These are phyloP conservation scores for Ogataea trehaloabstinens DNA, from an alignment of 805 yeast genomes.

Conservation along the genomic window DNA sequence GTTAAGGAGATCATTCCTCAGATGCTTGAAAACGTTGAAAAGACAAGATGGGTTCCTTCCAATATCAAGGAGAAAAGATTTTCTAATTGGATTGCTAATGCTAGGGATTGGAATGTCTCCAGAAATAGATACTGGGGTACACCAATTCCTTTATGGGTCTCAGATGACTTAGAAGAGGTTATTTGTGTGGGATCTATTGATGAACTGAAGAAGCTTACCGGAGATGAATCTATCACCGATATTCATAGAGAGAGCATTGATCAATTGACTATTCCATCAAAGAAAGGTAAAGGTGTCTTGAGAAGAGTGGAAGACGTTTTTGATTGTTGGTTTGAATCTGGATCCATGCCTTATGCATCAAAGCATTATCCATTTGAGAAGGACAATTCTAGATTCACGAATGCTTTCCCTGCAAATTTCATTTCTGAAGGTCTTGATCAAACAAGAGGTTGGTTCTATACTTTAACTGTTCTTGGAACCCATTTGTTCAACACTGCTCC, in stretches of 20 bases:
- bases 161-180: constrained; percentile 88
- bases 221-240: constrained; percentile 77
- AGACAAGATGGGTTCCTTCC: constrained; percentile 93
- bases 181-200: constrained; percentile 91
- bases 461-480: constrained; percentile 92
- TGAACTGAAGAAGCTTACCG: constrained; percentile 82
- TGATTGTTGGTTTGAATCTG: constrained; percentile 99
- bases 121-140: constrained; percentile 99
- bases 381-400: constrained; percentile 62
- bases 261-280: constrained; percentile 88
- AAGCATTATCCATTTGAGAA: constrained; percentile 95
- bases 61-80: constrained; percentile 92
- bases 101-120: constrained; percentile 98
- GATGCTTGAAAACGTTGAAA: constrained; percentile 80
- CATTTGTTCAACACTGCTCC: constrained; percentile 92
- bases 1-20: constrained; percentile 84
- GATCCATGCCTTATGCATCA: constrained; percentile 98
- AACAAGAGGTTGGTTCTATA: constrained; percentile 99
- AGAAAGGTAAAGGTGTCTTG: constrained; percentile 81
- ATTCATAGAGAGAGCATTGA: constrained; percentile 94
- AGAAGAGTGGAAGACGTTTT: constrained; percentile 95
- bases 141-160: constrained; percentile 96
- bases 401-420: constrained; percentile 93
- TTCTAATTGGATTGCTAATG: constrained; percentile 96
- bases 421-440: constrained; percentile 99